A percentile compares a stretch with the other conserved stretches of the same genome.
These are phyloP conservation scores for Pelargonium nanum DNA, from an alignment of 345 rosid species.

Conservation along the genomic window DNA sequence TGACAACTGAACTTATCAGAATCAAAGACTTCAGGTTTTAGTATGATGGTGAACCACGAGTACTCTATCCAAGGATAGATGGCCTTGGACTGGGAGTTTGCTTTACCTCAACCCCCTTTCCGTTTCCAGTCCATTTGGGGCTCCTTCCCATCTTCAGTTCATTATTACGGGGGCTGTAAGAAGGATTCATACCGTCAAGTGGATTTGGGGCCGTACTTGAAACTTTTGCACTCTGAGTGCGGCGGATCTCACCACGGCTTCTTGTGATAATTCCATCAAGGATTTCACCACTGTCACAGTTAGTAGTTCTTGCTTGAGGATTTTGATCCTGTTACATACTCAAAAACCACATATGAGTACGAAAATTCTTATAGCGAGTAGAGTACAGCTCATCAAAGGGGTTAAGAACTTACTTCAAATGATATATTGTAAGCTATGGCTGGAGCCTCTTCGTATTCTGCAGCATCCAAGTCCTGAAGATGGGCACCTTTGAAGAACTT, in stretches of 20 bases:
- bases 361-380: too few species aligned
- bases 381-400: not conserved
- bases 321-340: conserved; percentile 32
- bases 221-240: conserved; percentile 39
- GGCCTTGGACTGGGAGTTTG: conserved; percentile 41
- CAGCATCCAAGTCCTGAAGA: conserved; percentile 69
- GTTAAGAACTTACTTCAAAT: conserved; percentile 36
- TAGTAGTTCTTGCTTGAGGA: conserved; percentile 21
- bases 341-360: not conserved
- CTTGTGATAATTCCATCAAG: conserved; percentile 59
- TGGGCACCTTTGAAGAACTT: conserved; percentile 60
- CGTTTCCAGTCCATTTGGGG: conserved; percentile 23
- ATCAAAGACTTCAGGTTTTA: conserved; percentile 11
- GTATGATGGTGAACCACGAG: conserved; percentile 22
- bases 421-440: conserved; percentile 44
- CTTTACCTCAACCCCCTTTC: conserved; percentile 23
- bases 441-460: conserved; percentile 70
- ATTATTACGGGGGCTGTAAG: conserved; percentile 29
- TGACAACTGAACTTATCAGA: conserved; percentile 18
- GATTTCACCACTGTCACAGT: conserved; percentile 38
- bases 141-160: conserved; percentile 20
- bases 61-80: conserved; percentile 31
- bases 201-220: conserved; percentile 41
- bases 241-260: conserved; percentile 66
- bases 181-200: conserved; percentile 22